Evolutionary conservation across 441 rosid species (phyloP).

Genomic region (Melastoma candidum): DNA sequence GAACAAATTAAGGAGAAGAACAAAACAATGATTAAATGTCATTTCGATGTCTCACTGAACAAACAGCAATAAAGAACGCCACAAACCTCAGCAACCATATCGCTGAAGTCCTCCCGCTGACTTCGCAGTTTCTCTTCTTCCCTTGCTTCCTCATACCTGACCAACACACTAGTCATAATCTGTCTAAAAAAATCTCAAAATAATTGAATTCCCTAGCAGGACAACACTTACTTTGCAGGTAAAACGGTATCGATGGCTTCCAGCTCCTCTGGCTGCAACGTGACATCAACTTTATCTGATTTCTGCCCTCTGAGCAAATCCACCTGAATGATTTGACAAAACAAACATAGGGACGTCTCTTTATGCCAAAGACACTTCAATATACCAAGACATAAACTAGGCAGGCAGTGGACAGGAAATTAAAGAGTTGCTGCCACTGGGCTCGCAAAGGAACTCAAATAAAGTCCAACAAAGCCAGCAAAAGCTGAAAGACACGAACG

Average conservation of each 20-base stretch:
- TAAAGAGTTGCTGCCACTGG: too few relatives aligned
- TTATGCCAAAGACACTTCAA: too few relatives aligned
- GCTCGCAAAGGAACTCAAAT: too few relatives aligned
- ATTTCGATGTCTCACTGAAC: background rate
- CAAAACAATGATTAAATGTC: background rate
- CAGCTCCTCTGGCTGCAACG: conserved; percentile 89
- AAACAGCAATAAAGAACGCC: background rate
- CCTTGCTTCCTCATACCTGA: conserved; percentile 93
- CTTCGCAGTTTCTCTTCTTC: conserved; percentile 90
- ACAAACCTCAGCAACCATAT: conserved; percentile 94
- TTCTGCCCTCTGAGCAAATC: conserved; percentile 92
- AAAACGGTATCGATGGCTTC: conserved; percentile 82
- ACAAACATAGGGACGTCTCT: background rate
- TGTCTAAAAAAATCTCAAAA: background rate
- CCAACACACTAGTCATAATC: conserved; percentile 10
- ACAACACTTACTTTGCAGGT: conserved; percentile 73
- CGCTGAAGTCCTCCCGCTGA: conserved; percentile 90
- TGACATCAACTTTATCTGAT: conserved; percentile 80
- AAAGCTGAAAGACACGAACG: too few relatives aligned
- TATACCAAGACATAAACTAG: too few relatives aligned
- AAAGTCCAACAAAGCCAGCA: too few relatives aligned
- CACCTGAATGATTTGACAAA: conserved; percentile 29
- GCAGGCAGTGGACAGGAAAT: too few relatives aligned
- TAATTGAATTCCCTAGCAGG: conserved; percentile 3
- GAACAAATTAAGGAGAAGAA: background rate